Conservation (phyloP, 108 stramenopile genomes). For the Ochromonas danica region DNA sequence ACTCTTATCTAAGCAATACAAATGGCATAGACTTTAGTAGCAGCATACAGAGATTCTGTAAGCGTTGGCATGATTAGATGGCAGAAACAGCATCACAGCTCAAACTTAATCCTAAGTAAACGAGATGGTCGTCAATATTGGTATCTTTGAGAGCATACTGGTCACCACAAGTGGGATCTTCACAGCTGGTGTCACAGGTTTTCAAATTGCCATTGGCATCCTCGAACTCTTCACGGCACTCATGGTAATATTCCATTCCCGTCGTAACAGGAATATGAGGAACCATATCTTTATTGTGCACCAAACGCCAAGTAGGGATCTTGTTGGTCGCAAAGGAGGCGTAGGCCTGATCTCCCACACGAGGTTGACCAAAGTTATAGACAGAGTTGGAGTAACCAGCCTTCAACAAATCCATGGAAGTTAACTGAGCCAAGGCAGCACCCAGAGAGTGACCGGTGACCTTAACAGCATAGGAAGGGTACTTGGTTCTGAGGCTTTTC, state of each 20-base stretch:
- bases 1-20: too few species aligned
- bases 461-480: neutral
- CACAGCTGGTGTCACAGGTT: neutral
- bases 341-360: conserved; percentile 36
- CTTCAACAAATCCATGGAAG: neutral
- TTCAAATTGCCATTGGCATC: neutral
- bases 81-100: neutral
- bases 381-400: neutral
- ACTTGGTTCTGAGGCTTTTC: neutral
- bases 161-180: conserved; percentile 7
- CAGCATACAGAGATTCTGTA: too few species aligned
- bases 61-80: too few species aligned
- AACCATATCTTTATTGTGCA: conserved; percentile 45
- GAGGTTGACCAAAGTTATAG: conserved; percentile 45
- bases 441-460: conserved; percentile 39
- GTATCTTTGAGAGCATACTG: neutral
- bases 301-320: conserved; percentile 27
- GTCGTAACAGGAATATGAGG: conserved; percentile 37
- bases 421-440: conserved; percentile 33
- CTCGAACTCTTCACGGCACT: conserved; percentile 20
- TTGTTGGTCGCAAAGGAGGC: neutral
- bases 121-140: conserved; percentile 8
- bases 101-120: neutral
- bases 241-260: neutral
- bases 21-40: too few species aligned